These are phyloP conservation scores for Tetrapisispora namnaoensis DNA, from an alignment of 805 yeast species.

Conservation along the genomic window DNA sequence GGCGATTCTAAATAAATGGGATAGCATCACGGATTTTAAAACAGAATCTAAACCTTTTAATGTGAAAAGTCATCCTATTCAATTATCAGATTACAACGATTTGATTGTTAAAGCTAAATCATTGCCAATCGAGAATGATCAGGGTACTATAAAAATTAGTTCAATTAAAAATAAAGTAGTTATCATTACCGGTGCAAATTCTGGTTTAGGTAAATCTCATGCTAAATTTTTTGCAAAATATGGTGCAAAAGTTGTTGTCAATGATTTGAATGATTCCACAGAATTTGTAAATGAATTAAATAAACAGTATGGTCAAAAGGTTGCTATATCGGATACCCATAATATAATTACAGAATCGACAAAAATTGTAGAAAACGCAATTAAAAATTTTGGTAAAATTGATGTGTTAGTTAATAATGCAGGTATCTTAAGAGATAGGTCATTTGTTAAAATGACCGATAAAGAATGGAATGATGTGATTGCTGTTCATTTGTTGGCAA, in stretches of 20 bases:
- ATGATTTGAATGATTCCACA: constrained; percentile 73
- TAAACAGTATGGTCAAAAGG: constrained; percentile 34
- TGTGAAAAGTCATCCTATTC: constrained; percentile 55
- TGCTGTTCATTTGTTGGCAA: constrained; percentile 74
- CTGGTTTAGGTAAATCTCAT: constrained; percentile 88
- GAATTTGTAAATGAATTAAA: constrained; percentile 65
- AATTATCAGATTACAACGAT: constrained; percentile 59
- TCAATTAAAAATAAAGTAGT: constrained; percentile 78
- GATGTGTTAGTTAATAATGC: constrained; percentile 89
- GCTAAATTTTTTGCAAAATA: constrained; percentile 76
- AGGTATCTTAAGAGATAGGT: constrained; percentile 84
- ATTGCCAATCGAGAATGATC: constrained; percentile 45
- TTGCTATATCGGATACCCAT: constrained; percentile 74
- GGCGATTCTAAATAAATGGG: constrained; percentile 59
- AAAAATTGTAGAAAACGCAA: constrained; percentile 65
- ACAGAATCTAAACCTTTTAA: constrained; percentile 38
- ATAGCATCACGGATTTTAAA: constrained; percentile 53
- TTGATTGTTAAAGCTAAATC: constrained; percentile 44
- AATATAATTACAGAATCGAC: constrained; percentile 72
- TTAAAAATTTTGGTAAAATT: constrained; percentile 68
- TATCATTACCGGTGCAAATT: constrained; percentile 89
- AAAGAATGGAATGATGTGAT: constrained; percentile 75
- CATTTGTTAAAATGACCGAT: constrained; percentile 76
- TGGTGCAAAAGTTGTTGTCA: constrained; percentile 92
- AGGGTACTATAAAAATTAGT: constrained; percentile 41